Evolutionary conservation across 805 yeast genomes (phyloP).

Genomic region (Debaryomyces tyrocola): DNA sequence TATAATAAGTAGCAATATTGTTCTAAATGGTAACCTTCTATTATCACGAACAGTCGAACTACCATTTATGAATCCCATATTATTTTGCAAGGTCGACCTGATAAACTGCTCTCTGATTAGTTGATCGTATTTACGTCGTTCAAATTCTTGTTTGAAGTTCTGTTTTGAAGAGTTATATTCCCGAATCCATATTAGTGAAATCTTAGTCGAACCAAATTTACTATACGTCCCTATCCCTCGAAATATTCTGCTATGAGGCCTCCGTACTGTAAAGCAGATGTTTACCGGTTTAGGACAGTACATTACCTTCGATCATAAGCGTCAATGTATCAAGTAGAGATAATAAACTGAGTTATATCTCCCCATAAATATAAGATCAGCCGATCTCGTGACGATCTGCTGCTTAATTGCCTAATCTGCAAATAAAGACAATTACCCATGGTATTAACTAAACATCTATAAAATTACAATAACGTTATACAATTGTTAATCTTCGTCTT

Average conservation of each 20-base stretch:
- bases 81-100: slow-evolving; percentile 10
- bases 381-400: no score
- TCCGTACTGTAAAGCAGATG: neutral
- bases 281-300: no score
- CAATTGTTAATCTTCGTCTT: slow-evolving; percentile 15
- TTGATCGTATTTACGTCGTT: slow-evolving; percentile 15
- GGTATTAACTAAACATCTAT: neutral
- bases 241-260: neutral
- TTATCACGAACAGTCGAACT: neutral
- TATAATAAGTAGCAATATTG: slow-evolving; percentile 17
- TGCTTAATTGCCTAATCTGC: no score
- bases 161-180: slow-evolving; percentile 1
- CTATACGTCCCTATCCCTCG: neutral
- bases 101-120: slow-evolving; percentile 8
- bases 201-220: neutral
- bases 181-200: neutral
- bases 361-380: no score
- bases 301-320: no score
- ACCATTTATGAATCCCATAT: slow-evolving; percentile 7
- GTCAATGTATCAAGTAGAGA: no score
- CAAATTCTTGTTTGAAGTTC: slow-evolving; percentile 8
- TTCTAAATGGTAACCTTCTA: slow-evolving; percentile 17
- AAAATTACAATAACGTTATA: neutral
- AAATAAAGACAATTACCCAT: neutral
- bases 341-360: no score